Conservation (phyloP, 306 rosid genomes). For the Lathyrus oleraceus region DNA sequence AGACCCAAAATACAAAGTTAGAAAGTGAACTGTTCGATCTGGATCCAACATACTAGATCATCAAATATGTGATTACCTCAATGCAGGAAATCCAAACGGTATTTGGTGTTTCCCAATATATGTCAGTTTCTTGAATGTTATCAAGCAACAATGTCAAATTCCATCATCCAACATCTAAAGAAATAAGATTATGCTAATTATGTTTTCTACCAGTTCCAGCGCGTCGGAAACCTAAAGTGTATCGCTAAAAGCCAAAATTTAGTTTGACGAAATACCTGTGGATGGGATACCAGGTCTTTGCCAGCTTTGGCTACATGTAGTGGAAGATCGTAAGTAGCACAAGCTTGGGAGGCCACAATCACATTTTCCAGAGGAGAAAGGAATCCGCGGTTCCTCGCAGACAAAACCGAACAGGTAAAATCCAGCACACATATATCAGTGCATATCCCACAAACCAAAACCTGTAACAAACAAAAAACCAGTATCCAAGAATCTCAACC, state of each 20-base stretch:
- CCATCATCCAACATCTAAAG: slow-evolving; percentile 12
- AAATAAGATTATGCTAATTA: not conserved
- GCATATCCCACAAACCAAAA: slow-evolving; percentile 85
- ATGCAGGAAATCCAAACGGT: not conserved
- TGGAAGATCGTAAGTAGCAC: slow-evolving; percentile 82
- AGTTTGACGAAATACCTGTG: slow-evolving; percentile 60
- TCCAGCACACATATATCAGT: slow-evolving; percentile 90
- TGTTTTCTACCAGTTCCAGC: not conserved
- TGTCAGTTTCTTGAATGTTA: slow-evolving; percentile 7
- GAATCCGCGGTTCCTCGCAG: slow-evolving; percentile 67
- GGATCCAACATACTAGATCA: not conserved
- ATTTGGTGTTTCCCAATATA: not conserved
- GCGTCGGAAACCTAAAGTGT: not conserved
- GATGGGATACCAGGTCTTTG: slow-evolving; percentile 69
- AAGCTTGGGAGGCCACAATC: slow-evolving; percentile 75
- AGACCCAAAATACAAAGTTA: not conserved
- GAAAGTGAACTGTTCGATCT: not conserved
- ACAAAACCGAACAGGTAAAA: slow-evolving; percentile 66
- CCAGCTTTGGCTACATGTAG: slow-evolving; percentile 59
- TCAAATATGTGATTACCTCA: not conserved
- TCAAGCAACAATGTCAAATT: not conserved
- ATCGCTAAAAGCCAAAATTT: slow-evolving; percentile 12
- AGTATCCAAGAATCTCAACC: slow-evolving; percentile 18
- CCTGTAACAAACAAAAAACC: slow-evolving; percentile 47
- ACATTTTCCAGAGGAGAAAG: slow-evolving; percentile 83